Evolutionary conservation across 768 basidiomycete genomes (phyloP).

Genomic region (Termitomyces sp.): DNA sequence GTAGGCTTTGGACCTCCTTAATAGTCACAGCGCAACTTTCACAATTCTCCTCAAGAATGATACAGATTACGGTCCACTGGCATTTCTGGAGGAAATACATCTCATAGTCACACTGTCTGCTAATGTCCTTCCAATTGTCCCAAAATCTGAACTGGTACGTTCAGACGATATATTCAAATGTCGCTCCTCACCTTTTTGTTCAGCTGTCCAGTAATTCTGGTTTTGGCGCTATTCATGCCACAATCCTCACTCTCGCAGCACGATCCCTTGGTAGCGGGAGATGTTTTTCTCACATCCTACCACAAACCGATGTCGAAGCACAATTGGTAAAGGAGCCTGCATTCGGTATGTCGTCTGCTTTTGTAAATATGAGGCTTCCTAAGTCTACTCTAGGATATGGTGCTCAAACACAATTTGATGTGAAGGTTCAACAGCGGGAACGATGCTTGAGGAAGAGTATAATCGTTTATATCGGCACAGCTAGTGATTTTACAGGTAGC

Average conservation of each 20-base stretch:
- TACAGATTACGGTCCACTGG: conserved; percentile 51
- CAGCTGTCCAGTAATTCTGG: conserved; percentile 64
- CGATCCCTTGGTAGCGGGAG: conserved; percentile 56
- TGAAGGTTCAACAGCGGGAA: conserved; percentile 49
- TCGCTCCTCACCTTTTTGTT: not conserved
- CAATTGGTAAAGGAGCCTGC: conserved; percentile 47
- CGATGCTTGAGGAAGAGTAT: conserved; percentile 55
- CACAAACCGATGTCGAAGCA: conserved; percentile 64
- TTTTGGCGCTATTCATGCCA: conserved; percentile 81
- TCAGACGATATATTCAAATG: not conserved
- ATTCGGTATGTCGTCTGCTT: conserved; percentile 37
- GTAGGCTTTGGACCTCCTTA: conserved; percentile 77
- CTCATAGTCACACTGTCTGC: conserved; percentile 71
- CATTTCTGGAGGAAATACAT: conserved; percentile 74
- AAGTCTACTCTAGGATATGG: conserved; percentile 38
- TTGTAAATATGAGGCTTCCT: not conserved
- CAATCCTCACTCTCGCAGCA: conserved; percentile 71
- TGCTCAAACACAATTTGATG: conserved; percentile 53
- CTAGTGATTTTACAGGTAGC: conserved; percentile 64
- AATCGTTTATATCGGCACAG: conserved; percentile 61
- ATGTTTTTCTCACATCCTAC: conserved; percentile 52
- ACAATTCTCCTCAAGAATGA: conserved; percentile 79
- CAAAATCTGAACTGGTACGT: conserved; percentile 75
- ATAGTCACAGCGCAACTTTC: conserved; percentile 79
- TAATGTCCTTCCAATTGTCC: conserved; percentile 63